Evolutionary conservation across 805 yeast genomes (phyloP).

Genomic region (Cyberlindnera suaveolens): DNA sequence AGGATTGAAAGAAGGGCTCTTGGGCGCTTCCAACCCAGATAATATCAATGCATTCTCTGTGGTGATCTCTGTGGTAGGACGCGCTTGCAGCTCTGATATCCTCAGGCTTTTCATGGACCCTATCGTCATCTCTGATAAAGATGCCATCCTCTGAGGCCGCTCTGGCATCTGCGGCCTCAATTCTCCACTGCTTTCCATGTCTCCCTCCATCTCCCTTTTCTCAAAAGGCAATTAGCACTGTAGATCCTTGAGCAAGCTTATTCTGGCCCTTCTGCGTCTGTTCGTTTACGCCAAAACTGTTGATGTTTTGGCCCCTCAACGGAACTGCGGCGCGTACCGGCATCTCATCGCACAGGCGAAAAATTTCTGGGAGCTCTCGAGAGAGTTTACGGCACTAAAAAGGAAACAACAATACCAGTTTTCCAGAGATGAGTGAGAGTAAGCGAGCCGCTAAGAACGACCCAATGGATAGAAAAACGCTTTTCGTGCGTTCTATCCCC

Average conservation of each 20-base stretch:
- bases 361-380: neutral
- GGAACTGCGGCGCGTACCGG: neutral
- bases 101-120: conserved; percentile 11
- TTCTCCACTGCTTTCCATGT: neutral
- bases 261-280: too few species aligned
- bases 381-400: neutral
- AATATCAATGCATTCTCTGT: conserved; percentile 10
- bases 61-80: conserved; percentile 29
- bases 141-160: conserved; percentile 17
- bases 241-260: too few species aligned
- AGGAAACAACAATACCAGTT: neutral
- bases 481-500: conserved; percentile 86
- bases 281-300: neutral
- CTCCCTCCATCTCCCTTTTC: neutral
- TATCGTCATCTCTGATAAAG: conserved; percentile 17
- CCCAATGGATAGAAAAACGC: conserved; percentile 41
- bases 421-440: conserved; percentile 7
- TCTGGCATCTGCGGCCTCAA: conserved; percentile 11
- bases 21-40: neutral
- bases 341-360: conserved; percentile 1
- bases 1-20: neutral
- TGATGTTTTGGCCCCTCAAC: neutral
- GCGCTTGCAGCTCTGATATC: conserved; percentile 22
- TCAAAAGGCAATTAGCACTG: neutral
- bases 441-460: conserved; percentile 15